Base-by-base conservation (phyloP, 495 filamentous ascomycete genomes). In the Penicillium atrosanguineum region DNA sequence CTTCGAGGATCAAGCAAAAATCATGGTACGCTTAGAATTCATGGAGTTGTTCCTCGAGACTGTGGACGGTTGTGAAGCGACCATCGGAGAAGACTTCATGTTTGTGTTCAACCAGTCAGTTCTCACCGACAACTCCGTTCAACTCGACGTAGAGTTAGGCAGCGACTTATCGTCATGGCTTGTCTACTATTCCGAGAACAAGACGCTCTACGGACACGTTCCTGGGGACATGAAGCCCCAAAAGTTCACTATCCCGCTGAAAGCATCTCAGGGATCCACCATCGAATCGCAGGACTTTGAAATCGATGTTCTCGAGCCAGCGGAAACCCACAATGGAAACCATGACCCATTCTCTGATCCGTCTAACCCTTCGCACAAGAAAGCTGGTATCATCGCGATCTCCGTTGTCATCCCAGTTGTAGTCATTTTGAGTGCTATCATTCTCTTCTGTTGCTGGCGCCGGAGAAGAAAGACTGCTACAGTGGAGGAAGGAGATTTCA, bases 21-120 rank as follows among this genome's bases (percentile, higher is more conserved):
- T 87, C 11, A 81, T 83, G n/a, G 66, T 95, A 29, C 68, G 69
- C 23, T 66, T 95, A 16, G 65, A 80, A n/a, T 74, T 86, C 21
- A 57, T 64, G 1, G 69, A 68, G 9, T 66, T 86, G 5, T 78
- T 85, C 48, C 57, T 54, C 1, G 65, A 69, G 21, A 63, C 63
- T 6, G 57, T 81, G 52, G 61, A 73, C 38, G 54, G 62, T 47
- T 61, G 65, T 80, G 81, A 86, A 56, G 76, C 82, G 0, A 83
- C 79, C 1, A 70, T 82, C 14, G 90, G 90, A 4, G 60, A 82
- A 41, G 69, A 76, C 25, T 91, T 96, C 53, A 72, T 63, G 15
- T 87, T 88, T 44, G 73, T 79, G 5, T 76, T 96, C 34, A 73
- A 83, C 48, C 65, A 76, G 26, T 79, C 80, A 20, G 57, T 88